Percentiles rank a stretch among this genome's conserved stretches.
These are phyloP conservation scores for Lolium rigidum DNA, from an alignment of 176 grass and related monocot genomes.

Conservation along the genomic window DNA sequence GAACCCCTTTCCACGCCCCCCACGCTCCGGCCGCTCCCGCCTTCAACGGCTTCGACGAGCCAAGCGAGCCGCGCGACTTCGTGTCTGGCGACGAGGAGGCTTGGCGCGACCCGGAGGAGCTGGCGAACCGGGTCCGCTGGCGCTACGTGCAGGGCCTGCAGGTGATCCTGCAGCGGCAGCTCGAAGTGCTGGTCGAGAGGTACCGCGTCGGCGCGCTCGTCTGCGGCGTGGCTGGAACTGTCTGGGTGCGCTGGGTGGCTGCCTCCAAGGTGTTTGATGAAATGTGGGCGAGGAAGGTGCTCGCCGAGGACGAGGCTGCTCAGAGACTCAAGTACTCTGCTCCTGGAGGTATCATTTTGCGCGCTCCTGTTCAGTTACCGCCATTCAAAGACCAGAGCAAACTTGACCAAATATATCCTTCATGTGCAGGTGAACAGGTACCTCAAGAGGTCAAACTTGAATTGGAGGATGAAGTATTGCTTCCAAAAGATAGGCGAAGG, in stretches of 20 bases:
- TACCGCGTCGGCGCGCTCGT: constrained; percentile 65
- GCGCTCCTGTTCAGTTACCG: constrained; percentile 1
- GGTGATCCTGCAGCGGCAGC: constrained; percentile 73
- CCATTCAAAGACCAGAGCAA: background rate
- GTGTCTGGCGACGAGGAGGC: background rate
- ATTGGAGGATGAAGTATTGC: constrained; percentile 37
- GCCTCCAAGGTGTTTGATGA: constrained; percentile 66
- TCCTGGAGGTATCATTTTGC: constrained; percentile 25
- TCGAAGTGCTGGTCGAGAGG: constrained; percentile 71
- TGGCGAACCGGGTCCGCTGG: constrained; percentile 45
- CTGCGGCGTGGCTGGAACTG: constrained; percentile 49
- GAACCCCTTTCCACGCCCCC: constrained; percentile 1
- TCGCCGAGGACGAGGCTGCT: constrained; percentile 29
- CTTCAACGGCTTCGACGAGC: constrained; percentile 42
- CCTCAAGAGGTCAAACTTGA: constrained; percentile 23
- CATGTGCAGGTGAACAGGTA: constrained; percentile 43
- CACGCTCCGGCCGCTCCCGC: background rate
- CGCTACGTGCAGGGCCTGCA: constrained; percentile 76
- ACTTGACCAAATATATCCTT: constrained; percentile 5
- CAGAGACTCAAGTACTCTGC: background rate
- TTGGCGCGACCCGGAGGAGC: constrained; percentile 29
- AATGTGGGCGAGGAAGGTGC: constrained; percentile 51
- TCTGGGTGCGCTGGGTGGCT: constrained; percentile 70
- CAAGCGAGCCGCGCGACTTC: constrained; percentile 55
- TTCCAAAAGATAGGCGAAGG: constrained; percentile 29